These are phyloP conservation scores for Wickerhamiella musiphila DNA, from an alignment of 805 yeast species.

Conservation along the genomic window DNA sequence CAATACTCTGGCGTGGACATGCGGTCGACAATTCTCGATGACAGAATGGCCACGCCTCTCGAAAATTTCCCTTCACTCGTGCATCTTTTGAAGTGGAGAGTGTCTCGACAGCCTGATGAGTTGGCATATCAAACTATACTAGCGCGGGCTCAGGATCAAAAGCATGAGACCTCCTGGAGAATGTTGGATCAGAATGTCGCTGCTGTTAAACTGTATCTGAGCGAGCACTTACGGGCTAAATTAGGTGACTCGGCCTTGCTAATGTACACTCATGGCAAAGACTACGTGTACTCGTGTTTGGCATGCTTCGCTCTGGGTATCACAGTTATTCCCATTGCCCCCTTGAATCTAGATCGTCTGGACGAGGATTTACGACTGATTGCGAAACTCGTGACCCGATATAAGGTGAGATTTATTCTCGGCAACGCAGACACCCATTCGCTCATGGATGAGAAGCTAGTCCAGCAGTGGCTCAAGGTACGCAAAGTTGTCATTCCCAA, in stretches of 20 bases:
- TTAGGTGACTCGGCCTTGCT: constrained; percentile 62
- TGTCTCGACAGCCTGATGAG: constrained; percentile 56
- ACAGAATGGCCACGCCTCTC: constrained; percentile 54
- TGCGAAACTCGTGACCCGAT: constrained; percentile 48
- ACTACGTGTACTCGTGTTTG: constrained; percentile 60
- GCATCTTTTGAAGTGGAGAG: constrained; percentile 66
- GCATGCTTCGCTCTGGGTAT: constrained; percentile 78
- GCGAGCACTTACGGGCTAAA: constrained; percentile 43
- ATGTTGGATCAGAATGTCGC: constrained; percentile 62
- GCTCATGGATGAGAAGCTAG: constrained; percentile 48
- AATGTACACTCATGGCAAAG: constrained; percentile 78
- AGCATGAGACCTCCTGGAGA: constrained; percentile 46
- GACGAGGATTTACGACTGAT: constrained; percentile 62
- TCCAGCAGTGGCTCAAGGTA: constrained; percentile 40
- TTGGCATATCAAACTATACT: constrained; percentile 41
- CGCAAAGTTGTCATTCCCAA: constrained; percentile 28
- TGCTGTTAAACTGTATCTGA: constrained; percentile 53
- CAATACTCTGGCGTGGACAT: constrained; percentile 75
- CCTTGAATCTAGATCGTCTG: constrained; percentile 46
- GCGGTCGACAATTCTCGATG: constrained; percentile 60
- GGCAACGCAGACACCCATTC: constrained; percentile 64
- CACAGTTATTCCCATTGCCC: constrained; percentile 58
- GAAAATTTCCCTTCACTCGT: constrained; percentile 55
- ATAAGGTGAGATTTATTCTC: constrained; percentile 51
- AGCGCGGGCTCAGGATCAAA: constrained; percentile 31